These are phyloP conservation scores for Globisporangium polare DNA, from an alignment of 352 stramenopile genomes.

Conservation along the genomic window DNA sequence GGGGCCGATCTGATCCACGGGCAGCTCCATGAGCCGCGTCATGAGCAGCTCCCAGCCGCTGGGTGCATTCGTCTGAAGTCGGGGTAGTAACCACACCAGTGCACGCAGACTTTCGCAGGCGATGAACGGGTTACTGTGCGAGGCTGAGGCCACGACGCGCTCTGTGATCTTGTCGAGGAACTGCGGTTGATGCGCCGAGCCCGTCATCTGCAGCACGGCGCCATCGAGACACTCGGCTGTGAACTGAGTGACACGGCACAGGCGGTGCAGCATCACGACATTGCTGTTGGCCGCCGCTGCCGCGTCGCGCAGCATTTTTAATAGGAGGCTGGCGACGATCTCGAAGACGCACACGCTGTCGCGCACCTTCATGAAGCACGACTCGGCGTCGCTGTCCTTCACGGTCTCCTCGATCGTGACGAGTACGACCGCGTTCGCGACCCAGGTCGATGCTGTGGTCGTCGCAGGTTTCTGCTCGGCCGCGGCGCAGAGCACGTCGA, in stretches of 20 bases:
- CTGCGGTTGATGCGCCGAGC: conserved; percentile 35
- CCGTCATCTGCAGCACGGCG: conserved; percentile 37
- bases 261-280: conserved; percentile 39
- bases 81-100: conserved; percentile 71
- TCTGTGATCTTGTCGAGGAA: conserved; percentile 52
- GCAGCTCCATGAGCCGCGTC: conserved; percentile 38
- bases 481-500: conserved; percentile 36
- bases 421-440: conserved; percentile 36
- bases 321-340: conserved; percentile 36
- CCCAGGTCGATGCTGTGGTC: conserved; percentile 4
- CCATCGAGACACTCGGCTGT: conserved; percentile 47
- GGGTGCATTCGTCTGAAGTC: conserved; percentile 14
- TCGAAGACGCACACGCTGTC: conserved; percentile 55
- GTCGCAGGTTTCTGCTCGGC: conserved; percentile 13
- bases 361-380: conserved; percentile 46
- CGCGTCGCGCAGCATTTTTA: conserved; percentile 30
- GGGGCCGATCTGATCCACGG: conserved; percentile 39
- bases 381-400: conserved; percentile 27
- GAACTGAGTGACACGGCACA: conserved; percentile 49
- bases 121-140: conserved; percentile 51
- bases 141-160: conserved; percentile 32
- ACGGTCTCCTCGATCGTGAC: conserved; percentile 58
- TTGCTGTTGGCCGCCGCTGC: conserved; percentile 15
- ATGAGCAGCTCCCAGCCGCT: conserved; percentile 41
- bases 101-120: conserved; percentile 54